phyloP scores from a whole-genome alignment of 768 basidiomycete species.

The Galerina sulciceps region DNA sequence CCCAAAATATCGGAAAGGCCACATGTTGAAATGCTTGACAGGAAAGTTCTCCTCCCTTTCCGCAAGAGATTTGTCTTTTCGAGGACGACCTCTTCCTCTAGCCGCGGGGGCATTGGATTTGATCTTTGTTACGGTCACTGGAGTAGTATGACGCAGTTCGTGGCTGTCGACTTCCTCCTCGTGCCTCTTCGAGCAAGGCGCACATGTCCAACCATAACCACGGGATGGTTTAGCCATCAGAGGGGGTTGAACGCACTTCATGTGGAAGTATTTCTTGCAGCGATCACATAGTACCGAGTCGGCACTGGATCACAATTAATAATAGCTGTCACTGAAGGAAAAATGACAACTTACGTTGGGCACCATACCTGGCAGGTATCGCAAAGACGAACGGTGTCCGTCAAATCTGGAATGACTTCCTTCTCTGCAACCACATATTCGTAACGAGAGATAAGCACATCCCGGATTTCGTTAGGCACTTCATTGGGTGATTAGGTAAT shows the following conservation, averaged over 20 bases:
- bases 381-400: conserved; percentile 84
- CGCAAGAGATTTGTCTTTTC: conserved; percentile 73
- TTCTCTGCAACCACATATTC: conserved; percentile 97
- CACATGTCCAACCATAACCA: conserved; percentile 98
- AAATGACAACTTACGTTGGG: conserved; percentile 63
- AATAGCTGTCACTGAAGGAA: conserved; percentile 15
- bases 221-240: conserved; percentile 89
- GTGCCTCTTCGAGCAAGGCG: conserved; percentile 86
- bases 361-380: conserved; percentile 89
- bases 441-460: conserved; percentile 79
- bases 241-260: conserved; percentile 92
- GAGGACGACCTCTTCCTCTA: conserved; percentile 74
- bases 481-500: conserved; percentile 26
- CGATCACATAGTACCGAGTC: conserved; percentile 90
- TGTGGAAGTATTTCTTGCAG: conserved; percentile 94
- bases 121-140: conserved; percentile 46
- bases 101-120: conserved; percentile 77
- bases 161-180: conserved; percentile 86
- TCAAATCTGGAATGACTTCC: conserved; percentile 89
- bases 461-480: conserved; percentile 85
- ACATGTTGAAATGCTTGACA: conserved; percentile 88
- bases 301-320: conserved; percentile 44
- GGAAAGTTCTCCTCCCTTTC: conserved; percentile 79
- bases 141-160: conserved; percentile 64
- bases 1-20: conserved; percentile 98